Conservation (phyloP, 805 yeast species). For the Teunomyces funiuensis region DNA sequence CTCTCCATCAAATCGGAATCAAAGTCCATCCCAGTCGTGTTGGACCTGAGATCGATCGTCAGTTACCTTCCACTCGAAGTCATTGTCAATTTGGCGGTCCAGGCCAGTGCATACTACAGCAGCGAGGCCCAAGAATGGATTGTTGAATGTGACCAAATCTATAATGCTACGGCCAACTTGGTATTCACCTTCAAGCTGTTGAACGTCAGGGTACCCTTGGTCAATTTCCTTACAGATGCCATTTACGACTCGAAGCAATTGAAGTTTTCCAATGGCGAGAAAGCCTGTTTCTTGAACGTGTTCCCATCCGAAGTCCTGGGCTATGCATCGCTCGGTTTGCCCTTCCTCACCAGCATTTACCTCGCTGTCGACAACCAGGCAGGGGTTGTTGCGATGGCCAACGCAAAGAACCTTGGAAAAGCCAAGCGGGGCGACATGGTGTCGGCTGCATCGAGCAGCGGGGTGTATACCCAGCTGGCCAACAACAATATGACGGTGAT, state of each 20-base stretch:
- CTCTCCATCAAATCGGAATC: constrained; percentile 30
- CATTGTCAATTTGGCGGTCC: constrained; percentile 63
- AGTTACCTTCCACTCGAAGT: constrained; percentile 55
- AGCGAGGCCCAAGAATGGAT: constrained; percentile 53
- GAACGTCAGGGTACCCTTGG: constrained; percentile 49
- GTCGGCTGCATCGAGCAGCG: constrained; percentile 5
- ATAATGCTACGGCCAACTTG: constrained; percentile 47
- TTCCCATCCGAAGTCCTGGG: constrained; percentile 50
- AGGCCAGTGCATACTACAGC: constrained; percentile 64
- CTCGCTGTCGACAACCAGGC: constrained; percentile 66
- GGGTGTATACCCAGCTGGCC: not conserved
- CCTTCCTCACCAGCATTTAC: constrained; percentile 53
- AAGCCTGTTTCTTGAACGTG: constrained; percentile 57
- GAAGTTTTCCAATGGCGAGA: constrained; percentile 51
- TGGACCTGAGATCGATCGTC: constrained; percentile 55
- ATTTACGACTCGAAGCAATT: constrained; percentile 33
- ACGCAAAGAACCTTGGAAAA: constrained; percentile 30
- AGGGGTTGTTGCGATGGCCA: constrained; percentile 54
- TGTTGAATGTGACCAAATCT: constrained; percentile 55
- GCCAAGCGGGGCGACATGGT: not conserved
- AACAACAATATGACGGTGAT: not conserved
- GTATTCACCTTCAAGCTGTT: constrained; percentile 55
- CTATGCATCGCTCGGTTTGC: constrained; percentile 55
- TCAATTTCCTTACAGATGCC: constrained; percentile 45
- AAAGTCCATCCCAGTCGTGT: constrained; percentile 50